Conservation (phyloP, 2,329 filamentous ascomycete species). For the Zymoseptoria pseudotritici region DNA sequence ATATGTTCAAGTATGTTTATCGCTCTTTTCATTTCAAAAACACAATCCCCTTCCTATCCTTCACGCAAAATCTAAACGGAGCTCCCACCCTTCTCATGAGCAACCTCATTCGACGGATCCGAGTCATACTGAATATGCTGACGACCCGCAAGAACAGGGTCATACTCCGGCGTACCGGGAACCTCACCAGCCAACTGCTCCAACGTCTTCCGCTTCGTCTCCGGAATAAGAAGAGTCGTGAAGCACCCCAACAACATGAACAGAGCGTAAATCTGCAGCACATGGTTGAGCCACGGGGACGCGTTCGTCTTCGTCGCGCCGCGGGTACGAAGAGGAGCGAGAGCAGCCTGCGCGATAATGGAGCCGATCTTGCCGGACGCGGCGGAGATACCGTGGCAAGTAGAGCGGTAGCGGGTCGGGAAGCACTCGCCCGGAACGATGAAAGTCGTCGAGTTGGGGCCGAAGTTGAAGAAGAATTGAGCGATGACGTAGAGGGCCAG, state of each 20-base stretch:
- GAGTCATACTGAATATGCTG: constrained; percentile 7
- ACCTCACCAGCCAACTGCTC: constrained; percentile 64
- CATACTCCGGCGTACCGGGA: constrained; percentile 48
- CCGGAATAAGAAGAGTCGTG: constrained; percentile 64
- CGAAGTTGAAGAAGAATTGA: constrained; percentile 50
- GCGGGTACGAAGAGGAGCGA: constrained; percentile 45
- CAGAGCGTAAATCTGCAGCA: constrained; percentile 70
- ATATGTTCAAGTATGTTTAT: neutral
- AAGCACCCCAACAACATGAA: constrained; percentile 71
- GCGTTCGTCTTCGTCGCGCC: constrained; percentile 47
- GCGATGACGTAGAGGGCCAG: constrained; percentile 42
- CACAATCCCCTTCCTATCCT: neutral
- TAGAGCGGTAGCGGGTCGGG: constrained; percentile 42
- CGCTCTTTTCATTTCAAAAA: neutral
- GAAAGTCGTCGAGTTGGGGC: constrained; percentile 46
- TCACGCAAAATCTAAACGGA: constrained; percentile 4
- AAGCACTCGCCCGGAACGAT: constrained; percentile 47
- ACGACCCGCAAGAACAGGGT: constrained; percentile 26
- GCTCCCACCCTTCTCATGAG: constrained; percentile 11
- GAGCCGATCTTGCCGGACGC: constrained; percentile 43
- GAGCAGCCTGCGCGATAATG: constrained; percentile 44
- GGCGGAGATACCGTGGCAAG: constrained; percentile 44
- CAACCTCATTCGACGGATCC: constrained; percentile 12
- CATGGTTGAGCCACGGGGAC: constrained; percentile 60
- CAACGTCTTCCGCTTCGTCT: constrained; percentile 63